Evolutionary conservation across 192 early-diverging fungal genomes (phyloP).

Genomic region (Irineochytrium annulatum): DNA sequence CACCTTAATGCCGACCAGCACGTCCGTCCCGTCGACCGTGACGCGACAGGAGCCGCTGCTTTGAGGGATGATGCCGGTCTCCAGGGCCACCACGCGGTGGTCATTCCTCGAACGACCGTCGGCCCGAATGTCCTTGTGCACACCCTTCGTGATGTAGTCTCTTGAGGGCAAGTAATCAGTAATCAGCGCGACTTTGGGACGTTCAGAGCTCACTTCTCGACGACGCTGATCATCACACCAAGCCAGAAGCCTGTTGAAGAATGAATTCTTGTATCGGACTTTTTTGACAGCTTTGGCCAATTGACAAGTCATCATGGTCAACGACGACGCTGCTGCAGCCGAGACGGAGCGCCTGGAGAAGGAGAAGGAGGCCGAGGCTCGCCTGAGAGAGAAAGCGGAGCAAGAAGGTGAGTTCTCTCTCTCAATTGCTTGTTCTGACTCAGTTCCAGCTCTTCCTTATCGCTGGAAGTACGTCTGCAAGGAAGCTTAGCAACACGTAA

Average conservation of each 20-base stretch:
- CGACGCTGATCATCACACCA: too few relatives aligned
- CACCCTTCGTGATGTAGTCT: constrained; percentile 78
- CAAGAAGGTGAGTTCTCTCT: constrained; percentile 30
- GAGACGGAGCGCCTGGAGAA: constrained; percentile 34
- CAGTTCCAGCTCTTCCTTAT: neutral
- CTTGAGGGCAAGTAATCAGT: too few relatives aligned
- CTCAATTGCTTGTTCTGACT: neutral
- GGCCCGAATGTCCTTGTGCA: constrained; percentile 73
- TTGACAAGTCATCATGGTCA: too few relatives aligned
- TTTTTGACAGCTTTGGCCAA: too few relatives aligned
- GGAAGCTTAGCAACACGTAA: neutral
- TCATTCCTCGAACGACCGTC: constrained; percentile 83
- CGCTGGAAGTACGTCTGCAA: neutral
- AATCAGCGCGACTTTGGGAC: too few relatives aligned
- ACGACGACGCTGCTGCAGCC: constrained; percentile 8
- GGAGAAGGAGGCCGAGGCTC: constrained; percentile 22
- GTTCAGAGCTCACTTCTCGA: too few relatives aligned
- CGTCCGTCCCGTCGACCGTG: constrained; percentile 74
- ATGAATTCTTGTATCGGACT: too few relatives aligned
- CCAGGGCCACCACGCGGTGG: constrained; percentile 73
- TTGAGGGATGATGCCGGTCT: constrained; percentile 84
- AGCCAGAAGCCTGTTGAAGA: too few relatives aligned
- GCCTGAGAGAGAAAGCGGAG: constrained; percentile 34
- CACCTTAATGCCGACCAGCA: constrained; percentile 93
- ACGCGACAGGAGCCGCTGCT: constrained; percentile 80